Evolutionary conservation across 148 eudicot genomes (phyloP).

Genomic region (Dianthus caryophyllus): DNA sequence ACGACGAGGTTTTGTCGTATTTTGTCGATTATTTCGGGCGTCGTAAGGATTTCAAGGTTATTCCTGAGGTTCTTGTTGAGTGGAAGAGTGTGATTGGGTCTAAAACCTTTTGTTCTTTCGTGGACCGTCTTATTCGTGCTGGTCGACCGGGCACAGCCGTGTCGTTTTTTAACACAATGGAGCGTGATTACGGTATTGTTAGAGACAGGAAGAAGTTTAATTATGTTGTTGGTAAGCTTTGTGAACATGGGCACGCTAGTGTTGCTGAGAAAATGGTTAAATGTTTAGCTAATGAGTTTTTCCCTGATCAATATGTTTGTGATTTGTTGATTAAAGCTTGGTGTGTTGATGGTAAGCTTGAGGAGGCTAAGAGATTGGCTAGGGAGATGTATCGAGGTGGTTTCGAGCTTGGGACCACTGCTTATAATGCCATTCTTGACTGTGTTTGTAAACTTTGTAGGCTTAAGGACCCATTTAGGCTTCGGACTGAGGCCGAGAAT

Average conservation of each 20-base stretch:
- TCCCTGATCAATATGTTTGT: conserved; percentile 71
- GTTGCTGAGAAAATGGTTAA: conserved; percentile 86
- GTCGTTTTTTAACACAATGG: conserved; percentile 62
- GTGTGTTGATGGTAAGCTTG: conserved; percentile 81
- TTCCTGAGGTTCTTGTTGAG: conserved; percentile 41
- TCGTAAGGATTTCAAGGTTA: conserved; percentile 65
- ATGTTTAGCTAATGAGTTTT: conserved; percentile 64
- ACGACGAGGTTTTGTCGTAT: conserved; percentile 44
- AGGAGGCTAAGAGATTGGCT: conserved; percentile 70
- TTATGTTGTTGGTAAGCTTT: conserved; percentile 51
- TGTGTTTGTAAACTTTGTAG: conserved; percentile 88
- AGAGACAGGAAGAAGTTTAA: conserved; percentile 45
- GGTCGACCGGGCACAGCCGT: conserved; percentile 59
- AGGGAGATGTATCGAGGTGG: conserved; percentile 92
- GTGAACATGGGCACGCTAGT: conserved; percentile 67
- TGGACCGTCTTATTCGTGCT: conserved; percentile 65
- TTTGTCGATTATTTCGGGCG: conserved; percentile 69
- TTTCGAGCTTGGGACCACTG: conserved; percentile 62
- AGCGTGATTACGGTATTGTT: conserved; percentile 58
- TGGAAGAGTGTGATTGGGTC: conserved; percentile 36
- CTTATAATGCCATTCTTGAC: conserved; percentile 74
- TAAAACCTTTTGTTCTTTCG: conserved; percentile 31
- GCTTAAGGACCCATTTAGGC: conserved; percentile 64
- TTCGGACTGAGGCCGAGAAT: conserved; percentile 53
- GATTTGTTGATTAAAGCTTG: conserved; percentile 81